phyloP scores from a whole-genome alignment of 345 rosid species.

The Triadica sebifera region DNA sequence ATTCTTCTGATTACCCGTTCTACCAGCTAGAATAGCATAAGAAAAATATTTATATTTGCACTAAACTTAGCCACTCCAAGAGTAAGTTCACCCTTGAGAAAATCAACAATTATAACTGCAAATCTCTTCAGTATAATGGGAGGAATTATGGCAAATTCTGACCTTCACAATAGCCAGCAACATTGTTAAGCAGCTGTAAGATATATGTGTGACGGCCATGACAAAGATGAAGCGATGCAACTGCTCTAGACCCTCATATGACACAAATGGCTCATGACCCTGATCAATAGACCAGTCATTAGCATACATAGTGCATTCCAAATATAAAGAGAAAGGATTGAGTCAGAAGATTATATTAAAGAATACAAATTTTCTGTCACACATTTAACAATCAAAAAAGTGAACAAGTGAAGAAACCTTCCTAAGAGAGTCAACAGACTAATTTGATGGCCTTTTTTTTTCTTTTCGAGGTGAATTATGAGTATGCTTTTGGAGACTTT shows the following conservation, averaged over 20 bases:
- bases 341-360: neutral
- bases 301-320: neutral
- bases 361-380: neutral
- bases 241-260: conserved; percentile 87
- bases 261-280: conserved; percentile 91
- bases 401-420: neutral
- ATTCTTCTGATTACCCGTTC: neutral
- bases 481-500: neutral
- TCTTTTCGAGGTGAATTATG: neutral
- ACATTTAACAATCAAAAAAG: neutral
- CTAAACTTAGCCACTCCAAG: neutral
- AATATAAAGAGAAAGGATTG: neutral
- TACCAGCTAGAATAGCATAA: neutral
- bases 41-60: neutral
- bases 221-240: conserved; percentile 96
- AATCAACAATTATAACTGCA: conserved; percentile 11
- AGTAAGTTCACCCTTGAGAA: neutral
- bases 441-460: neutral
- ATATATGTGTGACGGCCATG: conserved; percentile 93
- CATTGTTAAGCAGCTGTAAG: conserved; percentile 97
- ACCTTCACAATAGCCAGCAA: conserved; percentile 93
- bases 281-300: conserved; percentile 31
- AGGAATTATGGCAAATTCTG: neutral
- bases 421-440: neutral
- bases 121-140: conserved; percentile 4